Evolutionary conservation across 176 grass and related monocot species (phyloP), one percentile per base, ranked within the genome.

Genomic region (Cenchrus fungigraminus): DNA sequence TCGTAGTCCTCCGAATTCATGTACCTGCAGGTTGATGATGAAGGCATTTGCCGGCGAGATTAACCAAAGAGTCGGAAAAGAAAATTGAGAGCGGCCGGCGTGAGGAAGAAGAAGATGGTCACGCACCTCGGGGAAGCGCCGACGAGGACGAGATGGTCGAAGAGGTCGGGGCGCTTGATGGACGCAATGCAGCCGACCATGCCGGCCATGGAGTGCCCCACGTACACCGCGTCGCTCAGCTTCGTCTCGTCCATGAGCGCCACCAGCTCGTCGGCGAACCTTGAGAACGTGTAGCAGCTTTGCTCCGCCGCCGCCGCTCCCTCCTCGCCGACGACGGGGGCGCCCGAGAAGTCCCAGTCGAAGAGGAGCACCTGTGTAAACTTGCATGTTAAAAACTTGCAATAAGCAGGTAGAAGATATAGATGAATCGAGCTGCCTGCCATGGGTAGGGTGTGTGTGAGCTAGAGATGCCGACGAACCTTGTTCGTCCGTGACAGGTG

Each of bases 181-280:
- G 95, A 92, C 3, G 95, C 92, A 85, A 94, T 89, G 88, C 92
- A 97, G 71, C 92, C 88, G 25, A 97, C 34, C 92, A 94, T 92
- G 78, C 84, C 92, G 50, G 92, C 71, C 95, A 97, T 97, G 86
- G 95, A 97, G 74, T 97, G 95, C 4, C 95, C 95, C 6, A 92
- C 58, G 65, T 73, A 97, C 54, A 94, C 83, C 2, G 63, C 84
- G n/a, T 58, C 80, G 17, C 61, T 63, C 47, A 92, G 34, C 16
- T 87, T 47, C 86, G 84, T 87, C 64, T 78, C 44, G 45, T 91
- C 95, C 80, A 97, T 90, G 19, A 97, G 85, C 65, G 68, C 75
- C 37, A 88, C 83, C 15, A 97, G 70, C 64, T 78, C 84, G 45
- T 94, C 86, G 28, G 95, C 82, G 70, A 86, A 89, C 79, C 87